A percentile compares a stretch with the other conserved stretches of the same genome.
phyloP scores from a whole-genome alignment of 768 basidiomycete genomes.

The Daedaleopsis nitida region DNA sequence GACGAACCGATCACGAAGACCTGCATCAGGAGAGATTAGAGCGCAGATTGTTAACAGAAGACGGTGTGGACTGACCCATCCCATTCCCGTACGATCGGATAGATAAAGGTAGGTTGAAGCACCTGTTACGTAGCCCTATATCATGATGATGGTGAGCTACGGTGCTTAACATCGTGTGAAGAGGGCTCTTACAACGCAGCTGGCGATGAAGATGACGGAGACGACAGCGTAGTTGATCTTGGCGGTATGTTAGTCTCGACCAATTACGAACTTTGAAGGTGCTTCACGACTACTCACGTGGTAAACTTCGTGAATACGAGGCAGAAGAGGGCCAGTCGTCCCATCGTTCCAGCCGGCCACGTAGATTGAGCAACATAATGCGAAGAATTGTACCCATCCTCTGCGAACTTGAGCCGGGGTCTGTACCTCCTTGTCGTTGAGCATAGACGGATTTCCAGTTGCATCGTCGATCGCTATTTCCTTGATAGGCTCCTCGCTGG shows the following conservation, averaged over 20 bases:
- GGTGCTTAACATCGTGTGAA: not conserved
- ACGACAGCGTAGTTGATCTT: constrained; percentile 53
- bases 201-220: constrained; percentile 58
- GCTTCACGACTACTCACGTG: constrained; percentile 35
- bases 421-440: not conserved
- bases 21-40: not conserved
- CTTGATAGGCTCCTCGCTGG: not conserved
- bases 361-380: constrained; percentile 57
- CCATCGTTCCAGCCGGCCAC: constrained; percentile 82
- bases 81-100: constrained; percentile 46
- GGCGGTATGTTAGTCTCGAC: not conserved
- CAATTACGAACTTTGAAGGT: too few species aligned
- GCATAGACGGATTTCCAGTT: not conserved
- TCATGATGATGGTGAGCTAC: not conserved
- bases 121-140: constrained; percentile 48
- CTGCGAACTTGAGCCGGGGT: constrained; percentile 7
- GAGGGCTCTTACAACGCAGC: constrained; percentile 35
- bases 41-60: not conserved
- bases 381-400: constrained; percentile 46
- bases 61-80: constrained; percentile 35
- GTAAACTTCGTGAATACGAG: constrained; percentile 62
- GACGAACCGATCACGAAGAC: constrained; percentile 6
- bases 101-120: constrained; percentile 48
- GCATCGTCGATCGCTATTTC: not conserved
- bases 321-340: constrained; percentile 69